A percentile compares a stretch with the other conserved stretches of the same genome.
Conservation (phyloP, 495 filamentous ascomycete genomes). For the Patellaria atrata region DNA sequence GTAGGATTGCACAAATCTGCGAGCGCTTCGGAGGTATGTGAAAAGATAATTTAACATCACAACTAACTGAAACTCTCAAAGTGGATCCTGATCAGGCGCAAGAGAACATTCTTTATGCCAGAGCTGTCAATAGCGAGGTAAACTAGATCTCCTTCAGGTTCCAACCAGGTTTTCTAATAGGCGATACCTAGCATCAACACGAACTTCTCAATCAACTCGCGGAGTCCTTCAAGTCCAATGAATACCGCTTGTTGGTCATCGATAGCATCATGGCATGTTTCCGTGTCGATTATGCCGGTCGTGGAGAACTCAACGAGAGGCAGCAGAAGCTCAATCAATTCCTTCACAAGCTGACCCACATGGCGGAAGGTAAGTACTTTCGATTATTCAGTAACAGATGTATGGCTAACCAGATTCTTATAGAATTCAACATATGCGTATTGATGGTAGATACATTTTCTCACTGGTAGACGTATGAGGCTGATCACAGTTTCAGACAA, state of each 20-base stretch:
- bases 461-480: neutral
- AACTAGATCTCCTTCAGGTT: neutral
- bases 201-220: constrained; percentile 55
- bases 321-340: constrained; percentile 66
- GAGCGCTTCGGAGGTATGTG: constrained; percentile 47
- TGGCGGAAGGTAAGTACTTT: constrained; percentile 56
- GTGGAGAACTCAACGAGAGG: constrained; percentile 61
- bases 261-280: constrained; percentile 73
- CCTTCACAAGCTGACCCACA: constrained; percentile 52
- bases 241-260: constrained; percentile 60
- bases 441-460: constrained; percentile 40
- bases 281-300: constrained; percentile 58
- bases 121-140: constrained; percentile 55
- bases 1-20: constrained; percentile 53
- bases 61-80: constrained; percentile 8
- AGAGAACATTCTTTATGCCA: constrained; percentile 63
- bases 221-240: constrained; percentile 48
- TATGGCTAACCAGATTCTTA: neutral
- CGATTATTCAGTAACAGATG: too few relatives aligned
- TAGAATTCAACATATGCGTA: constrained; percentile 66
- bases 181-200: constrained; percentile 42
- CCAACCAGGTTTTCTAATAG: neutral
- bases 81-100: constrained; percentile 49
- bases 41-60: neutral
- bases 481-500: constrained; percentile 37